Evolutionary conservation across 1,284 basidiomycete species (phyloP), one percentile per base, ranked within the genome.

Genomic region (Sporisorium graminicola): DNA sequence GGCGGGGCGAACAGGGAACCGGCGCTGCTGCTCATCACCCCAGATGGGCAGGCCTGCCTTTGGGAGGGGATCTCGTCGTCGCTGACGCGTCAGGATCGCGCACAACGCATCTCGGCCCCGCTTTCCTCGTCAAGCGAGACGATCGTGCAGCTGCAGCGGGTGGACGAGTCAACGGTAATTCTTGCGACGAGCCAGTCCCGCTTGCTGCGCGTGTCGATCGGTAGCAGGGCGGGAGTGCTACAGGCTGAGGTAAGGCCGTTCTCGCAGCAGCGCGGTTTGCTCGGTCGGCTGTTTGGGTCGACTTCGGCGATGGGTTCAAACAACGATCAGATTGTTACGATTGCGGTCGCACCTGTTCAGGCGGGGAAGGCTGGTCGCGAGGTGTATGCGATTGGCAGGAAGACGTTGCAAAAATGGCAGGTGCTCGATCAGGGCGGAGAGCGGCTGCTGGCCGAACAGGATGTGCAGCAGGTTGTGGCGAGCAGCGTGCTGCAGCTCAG

Each of bases 371-470:
- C 67, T 20, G 66, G 65, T 14, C 47, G 71, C 16, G 75, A 75
- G 12, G 69, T 84, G 6, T 79, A 78, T 31, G 83, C 82, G 24
- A 65, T 82, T 37, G 76, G 82, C 22, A 65, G 64, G 8, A 73
- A 70, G 50, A 72, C 64, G 27, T 47, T 85, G 16, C 84, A 85
- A 37, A 74, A 78, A 42, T 86, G 85, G 85, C 71, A 79, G 43
- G 63, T 85, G 20, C 73, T 78, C 16, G 69, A 82, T 7, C 69
- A 77, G 14, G 78, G 77, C 2, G 72, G 68, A 16, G 82, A 83
- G 42, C 68, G 70, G 24, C 56, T 85, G 24, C n/a, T 81, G 9
- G 78, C 74, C 22, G 82, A 86, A 61, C 78, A 84, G 50, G 82
- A 84, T 55, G 51, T 84, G 16, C 75, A 79, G 18, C 69, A 76